phyloP scores from a whole-genome alignment of 164 flowering plant genomes.

The Houttuynia cordata region DNA sequence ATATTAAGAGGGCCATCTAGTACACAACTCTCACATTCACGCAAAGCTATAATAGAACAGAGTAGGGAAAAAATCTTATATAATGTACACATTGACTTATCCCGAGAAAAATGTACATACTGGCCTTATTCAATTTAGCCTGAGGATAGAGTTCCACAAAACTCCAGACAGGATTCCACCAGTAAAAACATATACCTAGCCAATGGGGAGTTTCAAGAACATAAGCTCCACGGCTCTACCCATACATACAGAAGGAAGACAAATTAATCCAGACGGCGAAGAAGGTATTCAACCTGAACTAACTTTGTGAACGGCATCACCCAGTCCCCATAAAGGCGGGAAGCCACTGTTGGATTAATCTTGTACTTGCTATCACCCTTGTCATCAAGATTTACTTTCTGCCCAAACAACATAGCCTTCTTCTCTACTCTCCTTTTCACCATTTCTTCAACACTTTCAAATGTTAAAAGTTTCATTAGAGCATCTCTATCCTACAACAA shows the following conservation, averaged over 20 bases:
- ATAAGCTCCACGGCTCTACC: too few relatives aligned
- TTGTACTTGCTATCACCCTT: constrained; percentile 24
- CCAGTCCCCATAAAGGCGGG: constrained; percentile 68
- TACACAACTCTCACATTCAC: too few relatives aligned
- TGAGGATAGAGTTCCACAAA: too few relatives aligned
- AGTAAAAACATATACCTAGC: too few relatives aligned
- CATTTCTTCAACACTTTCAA: constrained; percentile 48
- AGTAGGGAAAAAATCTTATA: too few relatives aligned
- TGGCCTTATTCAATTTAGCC: too few relatives aligned
- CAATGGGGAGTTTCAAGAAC: too few relatives aligned
- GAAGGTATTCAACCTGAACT: constrained; percentile 79
- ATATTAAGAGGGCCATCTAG: too few relatives aligned
- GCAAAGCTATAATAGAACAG: too few relatives aligned
- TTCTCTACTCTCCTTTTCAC: constrained; percentile 65
- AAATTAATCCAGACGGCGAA: constrained; percentile 61
- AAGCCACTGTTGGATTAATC: constrained; percentile 46
- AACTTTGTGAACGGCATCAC: constrained; percentile 82
- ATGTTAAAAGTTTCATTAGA: constrained; percentile 68
- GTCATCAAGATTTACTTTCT: constrained; percentile 37
- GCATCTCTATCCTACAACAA: constrained; percentile 47
- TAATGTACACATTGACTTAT: too few relatives aligned
- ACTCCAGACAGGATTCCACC: too few relatives aligned
- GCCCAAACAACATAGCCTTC: constrained; percentile 71
- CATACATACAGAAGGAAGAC: neutral
- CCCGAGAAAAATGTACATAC: too few relatives aligned